These are phyloP conservation scores for Termitomyces titanicus DNA, from an alignment of 768 basidiomycete species.

Conservation along the genomic window DNA sequence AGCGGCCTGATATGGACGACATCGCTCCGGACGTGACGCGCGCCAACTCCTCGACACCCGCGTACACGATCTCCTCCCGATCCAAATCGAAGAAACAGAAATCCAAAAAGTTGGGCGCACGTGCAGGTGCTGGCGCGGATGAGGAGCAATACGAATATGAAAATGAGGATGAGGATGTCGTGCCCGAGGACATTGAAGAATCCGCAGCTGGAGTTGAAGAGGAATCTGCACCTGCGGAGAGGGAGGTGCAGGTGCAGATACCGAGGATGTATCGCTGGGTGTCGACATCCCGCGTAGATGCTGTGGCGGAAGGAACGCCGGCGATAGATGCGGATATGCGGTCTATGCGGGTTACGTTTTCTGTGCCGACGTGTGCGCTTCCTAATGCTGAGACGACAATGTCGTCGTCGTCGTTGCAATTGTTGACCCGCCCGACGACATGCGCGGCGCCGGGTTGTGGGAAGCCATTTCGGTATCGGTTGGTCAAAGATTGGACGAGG, in stretches of 20 bases:
- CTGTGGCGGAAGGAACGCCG: neutral
- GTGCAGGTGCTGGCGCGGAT: too few relatives aligned
- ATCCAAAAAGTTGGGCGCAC: too few relatives aligned
- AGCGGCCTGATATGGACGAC: slow-evolving; percentile 18
- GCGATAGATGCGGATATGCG: neutral
- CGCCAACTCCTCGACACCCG: slow-evolving; percentile 19
- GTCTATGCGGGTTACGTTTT: slow-evolving; percentile 52
- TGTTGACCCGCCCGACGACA: slow-evolving; percentile 15
- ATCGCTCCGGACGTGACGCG: slow-evolving; percentile 19
- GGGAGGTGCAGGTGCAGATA: slow-evolving; percentile 19
- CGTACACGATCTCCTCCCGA: slow-evolving; percentile 5
- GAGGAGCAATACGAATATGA: neutral
- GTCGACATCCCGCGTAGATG: slow-evolving; percentile 43
- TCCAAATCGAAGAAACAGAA: slow-evolving; percentile 4
- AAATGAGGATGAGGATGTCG: neutral
- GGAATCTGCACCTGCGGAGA: too few relatives aligned
- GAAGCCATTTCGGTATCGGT: slow-evolving; percentile 55
- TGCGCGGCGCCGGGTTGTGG: slow-evolving; percentile 63
- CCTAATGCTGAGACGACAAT: slow-evolving; percentile 2
- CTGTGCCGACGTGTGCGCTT: slow-evolving; percentile 38
- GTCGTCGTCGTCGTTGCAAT: neutral
- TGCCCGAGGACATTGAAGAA: slow-evolving; percentile 18
- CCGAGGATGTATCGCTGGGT: slow-evolving; percentile 74
- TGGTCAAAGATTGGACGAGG: slow-evolving; percentile 57
- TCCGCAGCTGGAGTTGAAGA: too few relatives aligned